phyloP scores from a whole-genome alignment of 495 filamentous ascomycete genomes.

The Friedmanniomyces endolithicus region DNA sequence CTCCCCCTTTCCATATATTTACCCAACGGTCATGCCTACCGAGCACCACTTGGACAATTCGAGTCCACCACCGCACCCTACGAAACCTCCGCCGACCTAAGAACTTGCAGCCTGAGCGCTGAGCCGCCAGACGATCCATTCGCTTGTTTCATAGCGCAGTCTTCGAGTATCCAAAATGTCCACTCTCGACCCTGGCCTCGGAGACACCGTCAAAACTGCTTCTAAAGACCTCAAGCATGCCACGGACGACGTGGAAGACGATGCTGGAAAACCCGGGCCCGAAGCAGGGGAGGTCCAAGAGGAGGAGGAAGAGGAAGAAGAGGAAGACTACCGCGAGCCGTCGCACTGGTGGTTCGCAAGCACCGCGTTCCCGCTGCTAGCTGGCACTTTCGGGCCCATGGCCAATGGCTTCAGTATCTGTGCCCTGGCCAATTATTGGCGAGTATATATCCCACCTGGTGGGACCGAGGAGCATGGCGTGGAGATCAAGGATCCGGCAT shows the following conservation, averaged over 20 bases:
- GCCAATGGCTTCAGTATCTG: constrained; percentile 73
- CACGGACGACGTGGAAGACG: background rate
- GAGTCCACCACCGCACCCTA: background rate
- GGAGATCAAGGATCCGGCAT: constrained; percentile 54
- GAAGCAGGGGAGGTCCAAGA: background rate
- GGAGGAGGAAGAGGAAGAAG: constrained; percentile 7
- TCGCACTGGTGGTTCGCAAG: constrained; percentile 81
- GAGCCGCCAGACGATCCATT: background rate
- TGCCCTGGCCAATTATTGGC: constrained; percentile 61
- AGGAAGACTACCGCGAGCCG: background rate
- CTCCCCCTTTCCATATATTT: background rate
- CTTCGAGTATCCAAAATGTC: constrained; percentile 2
- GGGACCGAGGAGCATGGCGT: constrained; percentile 35
- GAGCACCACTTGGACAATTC: background rate
- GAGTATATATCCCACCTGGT: constrained; percentile 46
- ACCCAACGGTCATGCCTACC: background rate
- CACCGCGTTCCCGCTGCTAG: constrained; percentile 67
- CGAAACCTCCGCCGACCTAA: background rate
- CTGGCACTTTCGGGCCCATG: constrained; percentile 75
- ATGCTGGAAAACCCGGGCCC: background rate
- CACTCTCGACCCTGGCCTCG: constrained; percentile 15
- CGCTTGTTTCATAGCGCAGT: background rate
- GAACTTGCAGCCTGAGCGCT: background rate
- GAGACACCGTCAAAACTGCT: background rate
- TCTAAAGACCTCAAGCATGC: background rate